Percentiles rank a stretch among this genome's conserved stretches.
phyloP scores from a whole-genome alignment of 2,329 filamentous ascomycete species.

The Pezicula neosporulosa region DNA sequence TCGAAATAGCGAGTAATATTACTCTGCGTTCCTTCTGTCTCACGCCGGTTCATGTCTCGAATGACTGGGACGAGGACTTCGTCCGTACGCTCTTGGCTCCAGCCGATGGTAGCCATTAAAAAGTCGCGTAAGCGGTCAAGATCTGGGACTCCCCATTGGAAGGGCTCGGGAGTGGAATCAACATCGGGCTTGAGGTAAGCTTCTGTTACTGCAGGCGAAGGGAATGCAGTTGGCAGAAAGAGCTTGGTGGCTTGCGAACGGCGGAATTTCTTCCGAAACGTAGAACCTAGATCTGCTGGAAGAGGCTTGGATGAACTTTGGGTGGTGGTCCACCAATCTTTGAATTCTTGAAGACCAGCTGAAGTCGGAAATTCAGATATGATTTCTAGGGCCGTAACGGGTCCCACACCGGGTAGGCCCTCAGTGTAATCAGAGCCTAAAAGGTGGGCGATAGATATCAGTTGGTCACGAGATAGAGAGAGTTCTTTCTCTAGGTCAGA shows the following conservation, averaged over 20 bases:
- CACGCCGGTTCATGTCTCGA: conserved; percentile 86
- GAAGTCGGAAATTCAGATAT: conserved; percentile 75
- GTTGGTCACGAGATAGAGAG: conserved; percentile 77
- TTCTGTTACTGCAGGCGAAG: conserved; percentile 70
- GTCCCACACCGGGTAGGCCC: conserved; percentile 84
- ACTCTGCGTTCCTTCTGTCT: conserved; percentile 85
- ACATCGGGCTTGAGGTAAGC: conserved; percentile 88
- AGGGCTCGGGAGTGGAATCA: conserved; percentile 71
- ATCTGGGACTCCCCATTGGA: conserved; percentile 96
- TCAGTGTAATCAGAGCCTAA: conserved; percentile 95
- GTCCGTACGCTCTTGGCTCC: conserved; percentile 87
- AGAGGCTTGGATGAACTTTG: conserved; percentile 57
- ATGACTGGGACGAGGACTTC: conserved; percentile 96
- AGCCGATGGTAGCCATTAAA: conserved; percentile 89
- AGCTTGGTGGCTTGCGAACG: conserved; percentile 76
- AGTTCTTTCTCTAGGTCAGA: conserved; percentile 86
- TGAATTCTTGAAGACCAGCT: conserved; percentile 67
- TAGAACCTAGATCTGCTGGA: conserved; percentile 32
- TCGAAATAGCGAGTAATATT: conserved; percentile 95
- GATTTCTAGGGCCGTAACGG: conserved; percentile 92
- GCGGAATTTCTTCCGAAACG: conserved; percentile 84
- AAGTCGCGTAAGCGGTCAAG: conserved; percentile 80
- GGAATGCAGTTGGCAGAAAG: conserved; percentile 79
- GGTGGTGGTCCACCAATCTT: conserved; percentile 81
- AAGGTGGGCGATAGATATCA: conserved; percentile 87